Evolutionary conservation across 768 basidiomycete species (phyloP), one percentile per base, ranked within the genome.

Genomic region (Mycena chlorophos): DNA sequence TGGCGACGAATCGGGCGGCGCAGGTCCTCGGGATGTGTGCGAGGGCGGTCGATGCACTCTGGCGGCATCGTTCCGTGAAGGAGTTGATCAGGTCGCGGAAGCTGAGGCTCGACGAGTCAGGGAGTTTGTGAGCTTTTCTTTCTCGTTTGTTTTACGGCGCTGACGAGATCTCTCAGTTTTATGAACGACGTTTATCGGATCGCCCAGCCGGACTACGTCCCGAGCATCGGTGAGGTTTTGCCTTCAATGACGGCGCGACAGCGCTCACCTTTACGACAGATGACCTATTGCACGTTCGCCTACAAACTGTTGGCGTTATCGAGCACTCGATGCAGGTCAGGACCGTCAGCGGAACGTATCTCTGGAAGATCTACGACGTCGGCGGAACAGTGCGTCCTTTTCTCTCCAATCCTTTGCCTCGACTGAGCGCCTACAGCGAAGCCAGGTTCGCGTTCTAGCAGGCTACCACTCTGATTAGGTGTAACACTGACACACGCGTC

Each of bases 351-450:
- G 77, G 75, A 53, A 76, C 76, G 39, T 88, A 87, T 65, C 80
- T 85, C 51, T 92, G 90, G 89, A 81, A 84, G 54, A 74, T 92
- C 52, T 93, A 87, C 66, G 91, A 93, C 67, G 90, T 93, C 31
- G 89, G 90, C 37, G 91, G 91, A 43, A 87, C 88, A 49, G 87
- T 91, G 66, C 67, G 87, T 77, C 43, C 43, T 47, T 61, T 49
- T 17, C 19, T 49, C 25, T 47, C 28, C 51, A 39, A 52, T 49
- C 27, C 52, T 55, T 61, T 55, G 48, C 31, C 13, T 6, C 23
- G 55, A 51, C 55, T 49, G 51, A 46, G 53, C 58, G 31, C 31
- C 31, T 17, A 12, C 66, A 87, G 85, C 78, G 84, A 47, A 83
- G 84, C 26, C 84, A 86, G 78, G 85, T 78, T 71, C 69, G 31